These are phyloP conservation scores for Prosopis cineraria DNA, from an alignment of 306 rosid genomes.

Conservation along the genomic window DNA sequence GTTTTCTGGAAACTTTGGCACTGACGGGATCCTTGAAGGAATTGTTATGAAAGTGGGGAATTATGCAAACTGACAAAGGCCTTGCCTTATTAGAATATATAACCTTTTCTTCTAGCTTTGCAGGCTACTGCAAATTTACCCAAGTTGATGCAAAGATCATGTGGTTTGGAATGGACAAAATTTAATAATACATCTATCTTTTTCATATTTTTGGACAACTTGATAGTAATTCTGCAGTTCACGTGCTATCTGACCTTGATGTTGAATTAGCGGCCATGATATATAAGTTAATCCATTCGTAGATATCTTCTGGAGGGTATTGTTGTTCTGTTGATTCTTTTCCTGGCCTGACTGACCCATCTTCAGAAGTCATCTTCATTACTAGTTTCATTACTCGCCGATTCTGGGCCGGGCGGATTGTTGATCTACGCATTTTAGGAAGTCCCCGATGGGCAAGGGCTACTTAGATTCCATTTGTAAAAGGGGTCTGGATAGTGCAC, in stretches of 20 bases:
- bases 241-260: conserved; percentile 4
- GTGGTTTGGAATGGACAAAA: conserved; percentile 24
- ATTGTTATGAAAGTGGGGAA: conserved; percentile 56
- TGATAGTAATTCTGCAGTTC: background rate
- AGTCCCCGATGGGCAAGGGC: too few relatives aligned
- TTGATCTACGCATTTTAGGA: background rate
- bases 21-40: conserved; percentile 83
- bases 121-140: conserved; percentile 7
- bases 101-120: background rate
- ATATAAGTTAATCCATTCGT: background rate
- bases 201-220: conserved; percentile 4
- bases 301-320: conserved; percentile 2
- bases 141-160: conserved; percentile 1
- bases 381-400: background rate
- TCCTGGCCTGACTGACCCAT: background rate
- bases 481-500: too few relatives aligned
- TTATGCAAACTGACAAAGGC: conserved; percentile 20
- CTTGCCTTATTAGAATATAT: background rate
- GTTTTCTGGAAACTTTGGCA: conserved; percentile 68
- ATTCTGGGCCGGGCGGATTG: background rate
- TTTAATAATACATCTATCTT: conserved; percentile 19
- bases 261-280: background rate
- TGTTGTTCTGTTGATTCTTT: conserved; percentile 19
- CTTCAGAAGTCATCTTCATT: background rate
- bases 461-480: background rate